Conservation (phyloP, 2,329 filamentous ascomycete genomes). For the Cytospora piceae region DNA sequence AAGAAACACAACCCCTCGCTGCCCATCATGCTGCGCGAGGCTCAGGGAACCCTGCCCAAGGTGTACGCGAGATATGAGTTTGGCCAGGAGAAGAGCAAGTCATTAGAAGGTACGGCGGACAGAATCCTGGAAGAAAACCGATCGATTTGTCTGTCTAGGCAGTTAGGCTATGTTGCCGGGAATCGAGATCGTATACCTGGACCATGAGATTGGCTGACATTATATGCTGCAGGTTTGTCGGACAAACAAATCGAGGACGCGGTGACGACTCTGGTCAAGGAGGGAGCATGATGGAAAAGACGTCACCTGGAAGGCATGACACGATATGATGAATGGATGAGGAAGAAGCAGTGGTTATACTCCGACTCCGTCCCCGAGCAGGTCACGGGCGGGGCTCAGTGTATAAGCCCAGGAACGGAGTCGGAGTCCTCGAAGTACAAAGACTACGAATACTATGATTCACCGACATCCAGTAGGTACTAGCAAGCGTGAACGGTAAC, state of each 20-base stretch:
- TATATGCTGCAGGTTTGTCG: slow-evolving; percentile 47
- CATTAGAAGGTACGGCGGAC: slow-evolving; percentile 51
- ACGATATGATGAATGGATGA: neutral
- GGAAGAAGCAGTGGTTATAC: neutral
- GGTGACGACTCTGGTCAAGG: slow-evolving; percentile 58
- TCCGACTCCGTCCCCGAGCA: neutral
- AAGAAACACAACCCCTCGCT: slow-evolving; percentile 97
- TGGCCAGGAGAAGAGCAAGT: slow-evolving; percentile 60
- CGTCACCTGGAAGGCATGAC: neutral
- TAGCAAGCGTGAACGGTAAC: neutral
- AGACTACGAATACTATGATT: neutral
- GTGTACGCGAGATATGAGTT: slow-evolving; percentile 86
- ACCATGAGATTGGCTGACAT: slow-evolving; percentile 21
- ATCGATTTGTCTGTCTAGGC: too few species aligned
- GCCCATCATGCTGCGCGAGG: slow-evolving; percentile 94
- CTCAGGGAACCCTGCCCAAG: slow-evolving; percentile 78
- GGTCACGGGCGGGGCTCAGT: neutral
- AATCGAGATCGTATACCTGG: too few species aligned
- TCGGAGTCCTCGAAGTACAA: neutral
- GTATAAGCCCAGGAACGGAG: neutral
- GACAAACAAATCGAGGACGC: slow-evolving; percentile 66
- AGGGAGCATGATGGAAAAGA: slow-evolving; percentile 33
- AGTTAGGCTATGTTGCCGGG: too few species aligned
- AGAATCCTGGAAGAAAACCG: neutral
- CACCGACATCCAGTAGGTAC: neutral